These are phyloP conservation scores for Brettanomyces custersianus DNA, from an alignment of 805 yeast species.

Conservation along the genomic window DNA sequence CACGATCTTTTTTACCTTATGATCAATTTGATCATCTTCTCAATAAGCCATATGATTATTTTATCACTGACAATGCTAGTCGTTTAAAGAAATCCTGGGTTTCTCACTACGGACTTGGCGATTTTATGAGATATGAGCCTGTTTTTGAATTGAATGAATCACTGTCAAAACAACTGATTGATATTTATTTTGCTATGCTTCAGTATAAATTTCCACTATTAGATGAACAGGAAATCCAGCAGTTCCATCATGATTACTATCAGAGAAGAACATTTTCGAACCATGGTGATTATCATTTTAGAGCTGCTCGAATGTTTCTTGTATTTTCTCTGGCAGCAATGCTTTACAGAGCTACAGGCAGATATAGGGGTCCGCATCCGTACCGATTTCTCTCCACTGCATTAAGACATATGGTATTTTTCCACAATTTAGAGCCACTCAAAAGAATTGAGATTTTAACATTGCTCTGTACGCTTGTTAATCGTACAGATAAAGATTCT, in stretches of 20 bases:
- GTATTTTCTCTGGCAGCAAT: slow-evolving; percentile 44
- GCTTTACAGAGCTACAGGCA: slow-evolving; percentile 46
- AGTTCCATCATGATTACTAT: slow-evolving; percentile 38
- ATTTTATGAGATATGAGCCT: slow-evolving; percentile 39
- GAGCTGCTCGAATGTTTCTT: slow-evolving; percentile 48
- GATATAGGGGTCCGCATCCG: slow-evolving; percentile 47
- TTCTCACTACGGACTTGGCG: slow-evolving; percentile 37
- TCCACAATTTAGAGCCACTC: slow-evolving; percentile 29
- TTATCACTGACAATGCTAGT: slow-evolving; percentile 10
- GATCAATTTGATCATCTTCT: slow-evolving; percentile 14
- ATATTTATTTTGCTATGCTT: slow-evolving; percentile 45
- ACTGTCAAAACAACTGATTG: slow-evolving; percentile 40
- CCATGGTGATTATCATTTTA: slow-evolving; percentile 38
- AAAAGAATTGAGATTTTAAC: slow-evolving; percentile 46
- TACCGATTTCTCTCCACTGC: slow-evolving; percentile 51
- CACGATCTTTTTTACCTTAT: slow-evolving; percentile 3
- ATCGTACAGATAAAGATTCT: slow-evolving; percentile 55
- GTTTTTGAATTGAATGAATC: slow-evolving; percentile 42
- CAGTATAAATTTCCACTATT: slow-evolving; percentile 51
- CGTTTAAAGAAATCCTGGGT: slow-evolving; percentile 19
- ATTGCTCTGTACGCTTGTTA: slow-evolving; percentile 43
- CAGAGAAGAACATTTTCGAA: slow-evolving; percentile 6
- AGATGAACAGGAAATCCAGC: slow-evolving; percentile 41
- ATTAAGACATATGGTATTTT: slow-evolving; percentile 42
- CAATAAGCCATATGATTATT: slow-evolving; percentile 14